Evolutionary conservation across 768 basidiomycete genomes (phyloP).

Genomic region (Clavulina sp.): DNA sequence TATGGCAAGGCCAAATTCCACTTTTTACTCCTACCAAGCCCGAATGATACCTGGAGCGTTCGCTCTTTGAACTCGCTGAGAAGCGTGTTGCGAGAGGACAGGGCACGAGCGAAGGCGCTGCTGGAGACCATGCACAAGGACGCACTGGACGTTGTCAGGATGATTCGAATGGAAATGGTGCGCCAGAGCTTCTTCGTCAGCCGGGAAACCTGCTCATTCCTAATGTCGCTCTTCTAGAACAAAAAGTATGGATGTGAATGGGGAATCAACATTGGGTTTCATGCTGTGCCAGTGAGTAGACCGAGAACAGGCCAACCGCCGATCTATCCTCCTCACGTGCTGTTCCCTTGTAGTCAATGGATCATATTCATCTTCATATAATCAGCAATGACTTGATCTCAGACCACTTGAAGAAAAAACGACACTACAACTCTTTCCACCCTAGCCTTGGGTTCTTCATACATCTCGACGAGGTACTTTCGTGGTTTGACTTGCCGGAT

Average conservation of each 20-base stretch:
- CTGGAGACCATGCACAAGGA: constrained; percentile 36
- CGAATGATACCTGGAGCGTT: constrained; percentile 16
- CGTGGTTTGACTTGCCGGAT: constrained; percentile 44
- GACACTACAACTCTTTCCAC: constrained; percentile 84
- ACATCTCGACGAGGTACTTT: constrained; percentile 54
- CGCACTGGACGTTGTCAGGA: constrained; percentile 26
- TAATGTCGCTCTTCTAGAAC: not conserved
- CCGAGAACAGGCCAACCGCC: too few species aligned
- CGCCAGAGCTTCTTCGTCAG: constrained; percentile 38
- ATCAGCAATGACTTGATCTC: constrained; percentile 63
- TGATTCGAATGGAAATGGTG: constrained; percentile 68
- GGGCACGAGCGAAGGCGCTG: constrained; percentile 34
- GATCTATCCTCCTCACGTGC: too few species aligned
- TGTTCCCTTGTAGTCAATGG: too few species aligned
- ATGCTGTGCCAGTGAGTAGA: constrained; percentile 70
- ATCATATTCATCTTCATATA: constrained; percentile 70
- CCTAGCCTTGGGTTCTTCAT: constrained; percentile 74
- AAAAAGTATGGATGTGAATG: constrained; percentile 19
- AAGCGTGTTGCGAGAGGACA: constrained; percentile 37
- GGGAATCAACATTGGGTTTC: constrained; percentile 62
- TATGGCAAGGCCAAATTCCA: constrained; percentile 80
- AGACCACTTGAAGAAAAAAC: constrained; percentile 61
- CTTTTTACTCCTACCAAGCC: constrained; percentile 65
- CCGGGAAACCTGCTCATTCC: constrained; percentile 32
- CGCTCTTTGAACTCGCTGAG: constrained; percentile 33